Evolutionary conservation across 2,329 filamentous ascomycete genomes (phyloP).

Genomic region (Trichoderma asperellum): DNA sequence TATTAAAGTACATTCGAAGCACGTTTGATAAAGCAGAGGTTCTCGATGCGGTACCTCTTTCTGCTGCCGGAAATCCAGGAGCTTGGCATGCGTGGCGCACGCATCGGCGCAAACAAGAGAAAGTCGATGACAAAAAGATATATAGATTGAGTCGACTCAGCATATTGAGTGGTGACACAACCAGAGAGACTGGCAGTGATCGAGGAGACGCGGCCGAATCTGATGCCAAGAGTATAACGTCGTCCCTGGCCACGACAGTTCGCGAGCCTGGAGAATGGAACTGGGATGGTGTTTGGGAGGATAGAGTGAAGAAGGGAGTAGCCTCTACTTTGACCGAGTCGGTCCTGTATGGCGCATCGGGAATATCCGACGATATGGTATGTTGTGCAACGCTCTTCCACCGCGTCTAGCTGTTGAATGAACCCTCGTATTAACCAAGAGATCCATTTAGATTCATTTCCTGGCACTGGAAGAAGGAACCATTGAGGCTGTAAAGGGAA

Average conservation of each 20-base stretch:
- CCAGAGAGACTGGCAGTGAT: constrained; percentile 12
- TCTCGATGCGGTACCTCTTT: constrained; percentile 76
- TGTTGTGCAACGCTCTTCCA: constrained; percentile 39
- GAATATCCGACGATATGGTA: constrained; percentile 72
- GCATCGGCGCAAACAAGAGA: constrained; percentile 54
- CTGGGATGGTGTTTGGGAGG: constrained; percentile 97
- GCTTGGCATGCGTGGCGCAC: constrained; percentile 94
- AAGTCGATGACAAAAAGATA: constrained; percentile 29
- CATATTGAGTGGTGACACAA: neutral
- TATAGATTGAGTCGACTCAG: neutral
- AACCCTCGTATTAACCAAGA: constrained; percentile 29
- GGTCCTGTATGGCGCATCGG: constrained; percentile 71
- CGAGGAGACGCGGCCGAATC: constrained; percentile 26
- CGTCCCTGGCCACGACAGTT: constrained; percentile 19
- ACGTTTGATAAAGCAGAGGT: constrained; percentile 78
- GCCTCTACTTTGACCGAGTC: constrained; percentile 77
- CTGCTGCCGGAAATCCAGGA: constrained; percentile 84
- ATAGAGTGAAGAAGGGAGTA: constrained; percentile 79
- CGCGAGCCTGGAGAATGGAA: constrained; percentile 80
- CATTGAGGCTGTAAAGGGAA: constrained; percentile 61
- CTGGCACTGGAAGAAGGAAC: constrained; percentile 64
- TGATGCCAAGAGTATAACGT: constrained; percentile 8
- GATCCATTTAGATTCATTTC: constrained; percentile 63
- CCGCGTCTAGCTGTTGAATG: neutral
- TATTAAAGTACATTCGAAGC: constrained; percentile 80